Conservation (phyloP, 169 alveolate genomes). For the Babesia sp. region DNA sequence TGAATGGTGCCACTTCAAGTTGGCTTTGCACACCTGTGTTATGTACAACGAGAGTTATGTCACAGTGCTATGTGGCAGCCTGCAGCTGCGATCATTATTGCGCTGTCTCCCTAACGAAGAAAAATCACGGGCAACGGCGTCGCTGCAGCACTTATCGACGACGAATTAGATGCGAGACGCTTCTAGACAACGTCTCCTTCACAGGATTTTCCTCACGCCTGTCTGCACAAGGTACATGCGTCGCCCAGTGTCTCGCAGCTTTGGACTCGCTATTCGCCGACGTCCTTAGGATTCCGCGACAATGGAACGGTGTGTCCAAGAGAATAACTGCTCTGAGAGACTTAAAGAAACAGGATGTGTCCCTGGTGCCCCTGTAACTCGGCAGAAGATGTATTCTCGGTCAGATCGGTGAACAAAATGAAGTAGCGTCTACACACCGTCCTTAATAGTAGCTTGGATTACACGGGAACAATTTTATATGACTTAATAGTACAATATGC, state of each 20-base stretch:
- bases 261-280: not conserved
- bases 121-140: slow-evolving; percentile 20
- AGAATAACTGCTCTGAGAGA: not conserved
- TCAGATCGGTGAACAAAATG: no score
- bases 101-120: slow-evolving; percentile 20
- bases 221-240: not conserved
- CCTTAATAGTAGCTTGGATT: not conserved
- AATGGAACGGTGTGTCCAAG: not conserved
- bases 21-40: not conserved
- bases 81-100: slow-evolving; percentile 1
- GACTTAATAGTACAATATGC: not conserved
- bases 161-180: not conserved
- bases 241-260: not conserved
- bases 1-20: not conserved
- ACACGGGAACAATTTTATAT: no score
- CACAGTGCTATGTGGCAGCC: not conserved
- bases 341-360: not conserved
- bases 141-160: not conserved
- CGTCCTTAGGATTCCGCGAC: not conserved
- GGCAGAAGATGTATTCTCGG: not conserved
- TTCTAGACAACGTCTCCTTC: not conserved
- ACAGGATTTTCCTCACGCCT: not conserved
- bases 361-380: not conserved
- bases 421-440: not conserved
- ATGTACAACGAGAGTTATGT: not conserved